These are phyloP conservation scores for Simplicillium aogashimaense DNA, from an alignment of 2,329 filamentous ascomycete species.

Conservation along the genomic window DNA sequence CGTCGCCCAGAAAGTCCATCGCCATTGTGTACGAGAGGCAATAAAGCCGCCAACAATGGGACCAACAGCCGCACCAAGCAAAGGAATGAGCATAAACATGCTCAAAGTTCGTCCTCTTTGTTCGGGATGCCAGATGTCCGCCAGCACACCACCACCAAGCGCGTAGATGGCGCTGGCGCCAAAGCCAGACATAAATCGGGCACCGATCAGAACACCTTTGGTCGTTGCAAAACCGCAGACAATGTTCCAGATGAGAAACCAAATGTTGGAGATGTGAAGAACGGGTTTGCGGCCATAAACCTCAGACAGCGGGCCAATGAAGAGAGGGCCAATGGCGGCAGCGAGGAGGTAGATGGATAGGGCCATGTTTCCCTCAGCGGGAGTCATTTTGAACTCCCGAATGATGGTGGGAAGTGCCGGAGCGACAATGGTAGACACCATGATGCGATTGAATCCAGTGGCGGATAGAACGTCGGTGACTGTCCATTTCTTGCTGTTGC, in stretches of 20 bases:
- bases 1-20: conserved; percentile 36
- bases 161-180: conserved; percentile 35
- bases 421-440: conserved; percentile 42
- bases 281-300: conserved; percentile 33
- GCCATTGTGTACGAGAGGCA: conserved; percentile 23
- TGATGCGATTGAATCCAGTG: conserved; percentile 39
- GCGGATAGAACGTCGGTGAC: conserved; percentile 37
- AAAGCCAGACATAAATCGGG: conserved; percentile 36
- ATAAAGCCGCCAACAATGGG: conserved; percentile 31
- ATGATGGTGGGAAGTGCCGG: conserved; percentile 38
- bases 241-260: conserved; percentile 40
- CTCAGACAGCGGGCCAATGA: conserved; percentile 36
- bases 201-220: conserved; percentile 29
- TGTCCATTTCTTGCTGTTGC: conserved; percentile 31
- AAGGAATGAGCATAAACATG: conserved; percentile 26
- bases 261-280: conserved; percentile 32
- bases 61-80: conserved; percentile 27
- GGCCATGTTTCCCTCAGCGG: conserved; percentile 34
- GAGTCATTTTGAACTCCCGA: conserved; percentile 38
- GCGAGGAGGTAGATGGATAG: conserved; percentile 33
- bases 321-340: conserved; percentile 30
- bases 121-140: conserved; percentile 35
- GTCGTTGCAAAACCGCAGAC: conserved; percentile 29
- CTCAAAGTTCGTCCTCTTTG: conserved; percentile 30
- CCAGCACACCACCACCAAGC: conserved; percentile 34